Conservation (phyloP, 2,329 filamentous ascomycete species). For the Metarhizium sp. region DNA sequence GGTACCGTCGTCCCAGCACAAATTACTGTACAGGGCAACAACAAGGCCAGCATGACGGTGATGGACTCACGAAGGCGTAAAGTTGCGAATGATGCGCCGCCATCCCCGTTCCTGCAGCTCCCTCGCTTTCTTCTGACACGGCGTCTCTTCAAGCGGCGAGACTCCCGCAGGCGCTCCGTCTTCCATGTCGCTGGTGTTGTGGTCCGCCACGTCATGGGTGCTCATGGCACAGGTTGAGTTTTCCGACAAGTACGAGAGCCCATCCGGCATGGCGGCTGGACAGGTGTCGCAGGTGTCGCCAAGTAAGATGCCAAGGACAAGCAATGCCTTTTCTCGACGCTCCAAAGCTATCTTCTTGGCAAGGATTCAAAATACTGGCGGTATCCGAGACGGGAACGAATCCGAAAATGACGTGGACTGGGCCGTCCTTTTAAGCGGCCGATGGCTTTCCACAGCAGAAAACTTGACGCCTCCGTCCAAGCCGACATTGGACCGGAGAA, state of each 20-base stretch:
- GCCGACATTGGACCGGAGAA: background rate
- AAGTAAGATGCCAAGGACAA: background rate
- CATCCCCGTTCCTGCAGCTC: constrained; percentile 25
- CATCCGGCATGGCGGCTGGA: background rate
- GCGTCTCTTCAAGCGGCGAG: constrained; percentile 6
- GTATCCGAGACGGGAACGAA: background rate
- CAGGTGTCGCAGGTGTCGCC: too few relatives aligned
- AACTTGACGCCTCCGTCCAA: background rate
- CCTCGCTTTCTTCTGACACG: constrained; percentile 16
- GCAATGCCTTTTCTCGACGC: background rate
- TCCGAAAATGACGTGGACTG: background rate
- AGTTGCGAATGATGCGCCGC: constrained; percentile 39
- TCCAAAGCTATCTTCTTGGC: too few relatives aligned
- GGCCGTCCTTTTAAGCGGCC: background rate
- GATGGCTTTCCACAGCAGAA: background rate
- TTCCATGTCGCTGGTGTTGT: background rate
- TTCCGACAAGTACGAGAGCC: background rate
- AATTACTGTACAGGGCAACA: too few relatives aligned
- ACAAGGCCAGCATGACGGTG: background rate
- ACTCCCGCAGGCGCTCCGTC: background rate
- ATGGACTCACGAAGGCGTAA: constrained; percentile 41
- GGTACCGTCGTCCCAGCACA: too few relatives aligned
- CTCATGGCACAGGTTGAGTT: background rate
- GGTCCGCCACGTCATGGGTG: background rate
- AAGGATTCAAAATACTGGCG: too few relatives aligned